Evolutionary conservation across 371 early-diverging fungal genomes (phyloP), one percentile per base, ranked within the genome.

Genomic region (Mortierella sp.): DNA sequence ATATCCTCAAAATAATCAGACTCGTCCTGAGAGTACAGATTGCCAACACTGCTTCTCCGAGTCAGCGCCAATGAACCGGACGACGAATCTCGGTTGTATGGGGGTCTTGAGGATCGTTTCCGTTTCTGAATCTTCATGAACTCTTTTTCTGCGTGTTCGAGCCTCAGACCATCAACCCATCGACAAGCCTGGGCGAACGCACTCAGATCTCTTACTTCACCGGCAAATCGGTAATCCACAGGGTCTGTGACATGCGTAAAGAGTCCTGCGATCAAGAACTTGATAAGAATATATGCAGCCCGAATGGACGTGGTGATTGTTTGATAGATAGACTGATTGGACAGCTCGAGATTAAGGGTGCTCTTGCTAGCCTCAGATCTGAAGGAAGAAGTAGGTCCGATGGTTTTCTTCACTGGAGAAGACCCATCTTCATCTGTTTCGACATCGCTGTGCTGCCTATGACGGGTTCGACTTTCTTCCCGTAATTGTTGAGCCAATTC

Each of bases 161-260:
- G 58, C 32, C 80, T 66, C 61, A 80, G 47, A 3, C 80, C 80
- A 54, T 80, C 80, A 47, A 80, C 74, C 80, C 80, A 80, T 28
- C 80, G 63, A 34, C 75, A 74, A 7, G 80, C 74, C 34, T 80
- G 80, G 10, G 75, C 80, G 51, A 80, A 80, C 0, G 80, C 80
- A 31, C 80, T 56, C 51, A 80, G 57, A 53, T 80, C 80, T 32
- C 80, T 70, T 42, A 74, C 34, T 26, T 80, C 80, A 0, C 80
- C 80, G 10, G 80, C 80, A 32, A 80, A 80, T 17, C 80, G 80
- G 53, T 80, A 74, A 13, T 80, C 80, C 15, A 80, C 80, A 49
- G 80, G 80, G 45, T 80, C 80, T 4, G 71, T 12, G 23, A 80
- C 75, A 35, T 80, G 80, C 2, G 80, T 80, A 53, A 80, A 80